These are phyloP conservation scores for Plenodomus biglobosus DNA, from an alignment of 2,329 filamentous ascomycete genomes.

Conservation along the genomic window DNA sequence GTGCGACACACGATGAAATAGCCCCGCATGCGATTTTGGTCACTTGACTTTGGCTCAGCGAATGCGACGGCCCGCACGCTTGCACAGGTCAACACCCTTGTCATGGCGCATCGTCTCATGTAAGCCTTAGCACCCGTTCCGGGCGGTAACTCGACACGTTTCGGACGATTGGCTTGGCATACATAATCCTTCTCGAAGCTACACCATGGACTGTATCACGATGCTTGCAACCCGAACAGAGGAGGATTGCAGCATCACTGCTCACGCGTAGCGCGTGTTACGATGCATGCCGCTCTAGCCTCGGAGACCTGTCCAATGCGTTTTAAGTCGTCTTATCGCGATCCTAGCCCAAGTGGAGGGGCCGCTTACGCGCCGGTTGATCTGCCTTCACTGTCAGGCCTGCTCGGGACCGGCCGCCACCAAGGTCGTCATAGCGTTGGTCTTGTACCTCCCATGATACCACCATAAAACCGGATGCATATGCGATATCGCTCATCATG, in stretches of 20 bases:
- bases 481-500: conserved; percentile 28
- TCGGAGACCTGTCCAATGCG: conserved; percentile 6
- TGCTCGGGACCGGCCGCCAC: conserved; percentile 42
- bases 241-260: conserved; percentile 7
- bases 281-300: conserved; percentile 5
- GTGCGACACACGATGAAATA: conserved; percentile 39
- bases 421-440: conserved; percentile 29
- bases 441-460: conserved; percentile 22
- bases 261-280: conserved; percentile 8
- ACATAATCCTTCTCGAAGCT: conserved; percentile 16
- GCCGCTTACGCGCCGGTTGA: conserved; percentile 44
- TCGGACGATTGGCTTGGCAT: conserved; percentile 35
- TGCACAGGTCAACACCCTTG: conserved; percentile 39
- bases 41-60: conserved; percentile 60
- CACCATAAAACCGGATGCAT: too few species aligned
- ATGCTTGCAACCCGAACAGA: conserved; percentile 17
- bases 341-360: conserved; percentile 25
- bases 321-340: conserved; percentile 27
- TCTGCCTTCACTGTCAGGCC: conserved; percentile 33
- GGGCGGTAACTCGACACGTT: conserved; percentile 42
- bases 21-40: conserved; percentile 59
- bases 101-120: conserved; percentile 36
- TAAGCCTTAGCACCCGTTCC: conserved; percentile 41
- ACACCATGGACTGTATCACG: conserved; percentile 12
- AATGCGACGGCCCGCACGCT: conserved; percentile 43